phyloP scores from a whole-genome alignment of 176 grass and related monocot species.

The Areca catechu region DNA sequence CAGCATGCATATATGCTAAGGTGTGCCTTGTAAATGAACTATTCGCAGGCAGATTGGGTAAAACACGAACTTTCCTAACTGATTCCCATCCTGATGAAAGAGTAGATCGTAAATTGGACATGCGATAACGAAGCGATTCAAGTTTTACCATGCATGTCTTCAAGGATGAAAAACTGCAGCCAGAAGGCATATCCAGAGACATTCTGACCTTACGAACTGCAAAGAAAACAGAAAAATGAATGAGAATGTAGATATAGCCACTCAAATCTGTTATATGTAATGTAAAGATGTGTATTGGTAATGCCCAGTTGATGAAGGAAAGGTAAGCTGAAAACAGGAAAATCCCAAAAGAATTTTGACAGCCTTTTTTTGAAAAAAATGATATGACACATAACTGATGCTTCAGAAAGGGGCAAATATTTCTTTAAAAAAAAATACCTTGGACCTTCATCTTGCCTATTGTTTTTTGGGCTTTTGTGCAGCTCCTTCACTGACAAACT shows the following conservation, averaged over 20 bases:
- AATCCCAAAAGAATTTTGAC: too few relatives aligned
- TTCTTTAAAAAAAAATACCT: slow-evolving; percentile 36
- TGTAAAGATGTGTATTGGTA: too few relatives aligned
- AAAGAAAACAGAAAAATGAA: slow-evolving; percentile 24
- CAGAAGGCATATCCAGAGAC: slow-evolving; percentile 88
- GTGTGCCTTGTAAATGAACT: slow-evolving; percentile 91
- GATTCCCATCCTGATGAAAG: slow-evolving; percentile 86
- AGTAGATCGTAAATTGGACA: slow-evolving; percentile 70
- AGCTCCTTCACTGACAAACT: slow-evolving; percentile 74
- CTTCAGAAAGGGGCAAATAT: too few relatives aligned
- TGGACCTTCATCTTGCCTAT: slow-evolving; percentile 99
- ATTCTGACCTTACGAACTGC: slow-evolving; percentile 92
- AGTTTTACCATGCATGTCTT: slow-evolving; percentile 45
- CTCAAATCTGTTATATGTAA: too few relatives aligned
- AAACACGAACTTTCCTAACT: slow-evolving; percentile 56
- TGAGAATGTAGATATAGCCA: not conserved
- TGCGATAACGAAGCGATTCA: slow-evolving; percentile 57
- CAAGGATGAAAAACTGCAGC: slow-evolving; percentile 76
- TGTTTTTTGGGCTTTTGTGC: slow-evolving; percentile 75
- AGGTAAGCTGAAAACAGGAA: too few relatives aligned
- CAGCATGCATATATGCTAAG: slow-evolving; percentile 94
- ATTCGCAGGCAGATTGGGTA: slow-evolving; percentile 56
- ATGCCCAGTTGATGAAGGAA: too few relatives aligned
- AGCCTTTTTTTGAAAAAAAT: too few relatives aligned
- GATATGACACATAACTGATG: too few relatives aligned